A percentile compares a stretch with the other conserved stretches of the same genome.
Conservation (phyloP, 495 filamentous ascomycete species). For the Aspergillus haitiensis region DNA sequence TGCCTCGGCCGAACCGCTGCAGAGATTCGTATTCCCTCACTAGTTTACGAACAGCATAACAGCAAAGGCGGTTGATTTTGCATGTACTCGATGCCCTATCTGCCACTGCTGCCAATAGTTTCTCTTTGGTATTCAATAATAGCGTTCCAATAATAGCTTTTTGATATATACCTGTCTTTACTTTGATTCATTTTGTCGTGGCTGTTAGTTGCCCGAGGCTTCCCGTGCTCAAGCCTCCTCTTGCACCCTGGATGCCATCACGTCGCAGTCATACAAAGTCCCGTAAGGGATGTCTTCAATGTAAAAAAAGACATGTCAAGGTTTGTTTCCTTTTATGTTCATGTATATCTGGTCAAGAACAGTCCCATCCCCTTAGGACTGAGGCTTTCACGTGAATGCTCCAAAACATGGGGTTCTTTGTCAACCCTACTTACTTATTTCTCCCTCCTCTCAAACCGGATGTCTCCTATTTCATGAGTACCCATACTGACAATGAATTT, state of each 20-base stretch:
- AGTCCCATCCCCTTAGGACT: background rate
- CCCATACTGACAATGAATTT: conserved; percentile 1
- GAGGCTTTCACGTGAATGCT: background rate
- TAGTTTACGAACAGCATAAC: conserved; percentile 4
- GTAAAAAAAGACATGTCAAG: conserved; percentile 33
- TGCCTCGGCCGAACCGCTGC: background rate
- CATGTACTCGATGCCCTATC: background rate
- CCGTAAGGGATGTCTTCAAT: conserved; percentile 31
- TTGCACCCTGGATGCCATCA: conserved; percentile 24
- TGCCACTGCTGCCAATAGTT: background rate
- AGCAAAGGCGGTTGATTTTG: background rate
- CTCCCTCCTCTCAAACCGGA: background rate
- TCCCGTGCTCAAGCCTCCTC: background rate
- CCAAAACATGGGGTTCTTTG: background rate
- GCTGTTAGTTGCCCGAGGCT: background rate
- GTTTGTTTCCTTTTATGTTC: conserved; percentile 14
- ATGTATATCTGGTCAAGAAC: background rate
- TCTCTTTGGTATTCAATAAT: too few species aligned
- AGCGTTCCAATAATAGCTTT: background rate
- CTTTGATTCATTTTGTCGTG: background rate
- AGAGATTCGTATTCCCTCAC: background rate
- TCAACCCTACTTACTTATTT: background rate
- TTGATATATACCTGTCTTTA: background rate
- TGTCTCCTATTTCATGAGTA: background rate
- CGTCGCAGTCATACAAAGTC: conserved; percentile 34